Evolutionary conservation across 805 yeast species (phyloP).

Genomic region (Candida sithepensis): DNA sequence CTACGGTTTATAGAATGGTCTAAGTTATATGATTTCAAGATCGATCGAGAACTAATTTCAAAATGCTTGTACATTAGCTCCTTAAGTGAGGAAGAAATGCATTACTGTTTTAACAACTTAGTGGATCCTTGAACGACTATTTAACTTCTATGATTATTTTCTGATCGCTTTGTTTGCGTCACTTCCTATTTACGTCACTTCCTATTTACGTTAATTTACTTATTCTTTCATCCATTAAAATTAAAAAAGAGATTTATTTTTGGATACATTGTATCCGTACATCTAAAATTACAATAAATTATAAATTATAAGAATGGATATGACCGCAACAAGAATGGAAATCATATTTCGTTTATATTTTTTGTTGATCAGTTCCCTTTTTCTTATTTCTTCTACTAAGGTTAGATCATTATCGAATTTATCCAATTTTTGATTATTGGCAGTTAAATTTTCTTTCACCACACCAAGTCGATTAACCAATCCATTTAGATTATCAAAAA

Average conservation of each 20-base stretch:
- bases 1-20: slow-evolving; percentile 87
- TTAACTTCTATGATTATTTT: background rate
- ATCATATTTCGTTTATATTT: slow-evolving; percentile 11
- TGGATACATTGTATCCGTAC: no score
- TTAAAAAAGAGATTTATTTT: no score
- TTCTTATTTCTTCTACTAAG: slow-evolving; percentile 18
- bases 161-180: background rate
- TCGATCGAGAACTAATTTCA: slow-evolving; percentile 64
- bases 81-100: slow-evolving; percentile 69
- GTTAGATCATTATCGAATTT: slow-evolving; percentile 17
- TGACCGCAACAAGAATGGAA: slow-evolving; percentile 4
- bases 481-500: slow-evolving; percentile 27
- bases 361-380: slow-evolving; percentile 10
- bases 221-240: no score
- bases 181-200: background rate
- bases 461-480: slow-evolving; percentile 24
- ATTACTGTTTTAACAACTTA: slow-evolving; percentile 29
- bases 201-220: no score
- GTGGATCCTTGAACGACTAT: slow-evolving; percentile 8
- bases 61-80: slow-evolving; percentile 81
- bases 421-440: slow-evolving; percentile 21
- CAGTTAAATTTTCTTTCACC: slow-evolving; percentile 19
- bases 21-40: slow-evolving; percentile 52
- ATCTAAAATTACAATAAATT: background rate
- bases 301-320: slow-evolving; percentile 9